Evolutionary conservation across 768 basidiomycete species (phyloP), one percentile per base, ranked within the genome.

Genomic region (Psilocybe subaeruginosa): DNA sequence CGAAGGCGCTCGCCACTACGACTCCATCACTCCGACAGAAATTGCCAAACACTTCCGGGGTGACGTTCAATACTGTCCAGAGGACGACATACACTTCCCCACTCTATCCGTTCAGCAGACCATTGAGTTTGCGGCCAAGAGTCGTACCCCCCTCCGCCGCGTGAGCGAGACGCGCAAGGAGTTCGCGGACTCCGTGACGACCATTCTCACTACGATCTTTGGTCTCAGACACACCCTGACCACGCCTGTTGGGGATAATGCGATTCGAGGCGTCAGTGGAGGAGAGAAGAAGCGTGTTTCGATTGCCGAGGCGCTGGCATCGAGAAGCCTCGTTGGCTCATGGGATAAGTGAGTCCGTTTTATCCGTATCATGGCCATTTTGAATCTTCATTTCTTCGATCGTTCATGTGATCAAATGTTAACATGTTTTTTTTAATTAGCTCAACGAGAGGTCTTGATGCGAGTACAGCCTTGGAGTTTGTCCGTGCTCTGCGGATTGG

Each of bases 71-170:
- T 94, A 92, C 72, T 88, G 84, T 63, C 91, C 91, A 0, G 93
- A 93, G 74, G 93, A 94, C 69, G 93, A 96, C 70, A 78, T 91
- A 9, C 93, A 95, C 70, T 91, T 95, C 68, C 90, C 93, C 3
- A 91, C 90, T 8, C 81, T 97, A 17, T 91, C 90, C 9, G 92
- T 94, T 27, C 81, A 85, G 56, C 83, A 94, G 69, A 94, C 92
- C 0, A 79, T 97, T 46, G 75, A 73, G 4, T 91, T 92, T 56
- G 88, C 90, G 0, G 83, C 87, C 0, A 82, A 79, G 62, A 87
- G 85, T 11, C 88, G 92, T 27, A 84, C 84, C 9, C 93, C 93
- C 1, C 83, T 77, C 9, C 76, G 71, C 3, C 84, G 87, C 41
- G 54, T 81, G 2, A 77, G 52, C 19, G 46, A 75, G 3, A 63